Percentiles rank a stretch among this genome's conserved stretches.
phyloP scores from a whole-genome alignment of 2,329 filamentous ascomycete genomes.

The Penicillium griseofulvum region DNA sequence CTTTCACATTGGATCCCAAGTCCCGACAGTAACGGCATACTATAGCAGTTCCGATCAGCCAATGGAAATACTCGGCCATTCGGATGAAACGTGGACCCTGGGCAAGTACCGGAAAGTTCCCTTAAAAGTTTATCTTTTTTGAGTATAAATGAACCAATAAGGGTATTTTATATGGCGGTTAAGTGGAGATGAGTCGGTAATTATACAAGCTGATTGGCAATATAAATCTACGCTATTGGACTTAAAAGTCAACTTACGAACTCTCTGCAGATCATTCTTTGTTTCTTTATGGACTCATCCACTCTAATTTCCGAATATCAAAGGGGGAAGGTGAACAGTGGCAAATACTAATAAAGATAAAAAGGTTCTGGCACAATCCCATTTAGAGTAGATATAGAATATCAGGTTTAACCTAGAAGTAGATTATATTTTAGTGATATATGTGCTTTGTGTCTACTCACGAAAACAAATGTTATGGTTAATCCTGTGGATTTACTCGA shows the following conservation, averaged over 20 bases:
- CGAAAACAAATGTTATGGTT: too few relatives aligned
- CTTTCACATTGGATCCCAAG: neutral
- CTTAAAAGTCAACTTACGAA: neutral
- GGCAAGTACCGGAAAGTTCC: neutral
- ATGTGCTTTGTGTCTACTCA: too few relatives aligned
- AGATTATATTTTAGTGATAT: neutral
- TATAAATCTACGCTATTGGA: constrained; percentile 1
- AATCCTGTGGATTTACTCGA: neutral
- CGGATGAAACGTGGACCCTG: neutral
- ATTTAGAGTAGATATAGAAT: neutral
- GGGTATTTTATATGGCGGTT: neutral
- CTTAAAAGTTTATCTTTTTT: neutral
- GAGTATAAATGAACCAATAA: neutral
- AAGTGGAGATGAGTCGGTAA: neutral
- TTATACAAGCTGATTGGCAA: neutral
- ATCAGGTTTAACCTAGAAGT: neutral
- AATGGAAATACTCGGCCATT: neutral
- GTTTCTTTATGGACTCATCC: neutral
- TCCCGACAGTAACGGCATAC: neutral
- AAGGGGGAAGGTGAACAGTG: neutral
- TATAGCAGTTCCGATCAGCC: neutral
- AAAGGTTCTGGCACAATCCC: neutral
- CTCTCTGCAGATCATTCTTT: constrained; percentile 2
- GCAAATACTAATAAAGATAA: neutral
- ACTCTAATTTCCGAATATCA: neutral